Base-by-base conservation (phyloP, 2,329 filamentous ascomycete genomes). In the Coniochaeta sp. region DNA sequence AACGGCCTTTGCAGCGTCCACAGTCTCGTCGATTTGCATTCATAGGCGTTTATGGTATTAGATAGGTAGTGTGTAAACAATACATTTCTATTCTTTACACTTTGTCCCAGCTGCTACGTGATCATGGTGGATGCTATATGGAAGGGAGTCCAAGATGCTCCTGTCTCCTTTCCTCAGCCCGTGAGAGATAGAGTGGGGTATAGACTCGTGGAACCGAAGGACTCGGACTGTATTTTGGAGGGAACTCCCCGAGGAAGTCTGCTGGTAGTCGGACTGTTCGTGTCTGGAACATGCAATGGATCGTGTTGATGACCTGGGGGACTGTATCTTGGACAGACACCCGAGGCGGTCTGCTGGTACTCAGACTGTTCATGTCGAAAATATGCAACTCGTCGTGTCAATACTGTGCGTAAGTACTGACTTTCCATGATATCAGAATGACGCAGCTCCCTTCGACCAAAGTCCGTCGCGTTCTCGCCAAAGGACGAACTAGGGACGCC, bases 41-140 rank as follows among this genome's bases (percentile, higher is more conserved):
- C 50, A 55, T 30, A 55, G 50, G 50, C 50, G 50, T 32, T 55
- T 30, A 30, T 55, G 50, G 50, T 55, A 30, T 55, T 55, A 55
- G 50, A 55, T 55, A 55, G 30, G 50, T 55, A 55, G 26, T 47
- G n/a, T 47, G 42, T 47, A 47, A 47, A 24, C 3, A 47, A 47
- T 47, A 24, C 19, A 47, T 40, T n/a, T n/a, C n/a, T 40, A 40
- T 40, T 40, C 16, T n/a, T n/a, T 40, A 40, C 38, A 4, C n/a
- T 4, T 40, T 40, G 38, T 40, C 38, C 9, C 34, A 12, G 38
- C 4, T 17, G 38, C 38, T n/a, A 7, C 4, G 38, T 14, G 9
- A n/a, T n/a, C 2, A 2, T 5, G 17, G 4, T n/a, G 16, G 17
- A n/a, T 40, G 38, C 38, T 19, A 10, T 4, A 40, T 40, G 38